phyloP scores from a whole-genome alignment of 2,329 filamentous ascomycete genomes.

The Pyricularia pennisetigena region DNA sequence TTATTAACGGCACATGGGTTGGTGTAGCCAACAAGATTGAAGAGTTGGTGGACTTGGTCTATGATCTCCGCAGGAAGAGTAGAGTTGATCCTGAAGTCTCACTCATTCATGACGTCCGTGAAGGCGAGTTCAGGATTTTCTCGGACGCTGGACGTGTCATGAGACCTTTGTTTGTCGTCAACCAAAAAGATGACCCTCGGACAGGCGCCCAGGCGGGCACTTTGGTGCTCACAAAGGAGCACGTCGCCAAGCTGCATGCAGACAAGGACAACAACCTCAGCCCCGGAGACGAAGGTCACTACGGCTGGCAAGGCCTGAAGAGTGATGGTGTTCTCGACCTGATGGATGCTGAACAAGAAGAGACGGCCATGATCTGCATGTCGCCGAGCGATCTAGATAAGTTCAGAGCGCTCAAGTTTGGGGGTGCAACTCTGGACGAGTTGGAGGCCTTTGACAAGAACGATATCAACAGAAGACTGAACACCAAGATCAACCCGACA shows the following conservation, averaged over 20 bases:
- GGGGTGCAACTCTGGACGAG: conserved; percentile 17
- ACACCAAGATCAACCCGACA: conserved; percentile 76
- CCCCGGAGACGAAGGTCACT: conserved; percentile 50
- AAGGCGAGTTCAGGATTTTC: conserved; percentile 97
- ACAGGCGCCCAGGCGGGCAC: conserved; percentile 50
- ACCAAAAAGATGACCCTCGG: conserved; percentile 72
- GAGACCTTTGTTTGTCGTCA: conserved; percentile 85
- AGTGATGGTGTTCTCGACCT: conserved; percentile 86
- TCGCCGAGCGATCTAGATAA: conserved; percentile 88
- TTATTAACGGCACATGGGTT: conserved; percentile 97
- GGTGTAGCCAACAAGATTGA: conserved; percentile 87
- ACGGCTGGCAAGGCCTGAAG: conserved; percentile 83
- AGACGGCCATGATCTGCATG: conserved; percentile 99
- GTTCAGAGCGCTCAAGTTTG: conserved; percentile 59
- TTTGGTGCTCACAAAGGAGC: conserved; percentile 75
- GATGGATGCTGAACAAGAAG: conserved; percentile 95
- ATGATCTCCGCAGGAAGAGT: conserved; percentile 67
- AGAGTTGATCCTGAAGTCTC: conserved; percentile 89
- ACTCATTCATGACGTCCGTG: conserved; percentile 89
- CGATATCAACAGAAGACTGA: conserved; percentile 77
- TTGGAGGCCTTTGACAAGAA: conserved; percentile 33
- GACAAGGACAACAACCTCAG: conserved; percentile 55
- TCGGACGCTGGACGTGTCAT: conserved; percentile 94
- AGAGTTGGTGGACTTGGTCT: conserved; percentile 70
- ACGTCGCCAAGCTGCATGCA: conserved; percentile 59